Evolutionary conservation across 2,329 filamentous ascomycete genomes (phyloP).

Genomic region (Aspergillus puulaauensis): DNA sequence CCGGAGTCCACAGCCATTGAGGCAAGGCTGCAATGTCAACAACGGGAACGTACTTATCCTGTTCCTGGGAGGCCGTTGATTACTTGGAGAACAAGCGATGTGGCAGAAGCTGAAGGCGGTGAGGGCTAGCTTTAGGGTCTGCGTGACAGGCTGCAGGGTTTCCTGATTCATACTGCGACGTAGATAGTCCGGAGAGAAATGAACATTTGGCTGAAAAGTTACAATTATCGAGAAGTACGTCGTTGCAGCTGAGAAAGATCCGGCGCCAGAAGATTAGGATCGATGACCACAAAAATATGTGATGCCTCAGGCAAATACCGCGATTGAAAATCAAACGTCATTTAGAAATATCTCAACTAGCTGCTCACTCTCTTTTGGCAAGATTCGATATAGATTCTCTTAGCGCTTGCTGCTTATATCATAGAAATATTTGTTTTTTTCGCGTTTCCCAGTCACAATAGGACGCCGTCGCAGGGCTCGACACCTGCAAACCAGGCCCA

Average conservation of each 20-base stretch:
- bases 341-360: conserved; percentile 1
- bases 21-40: not conserved
- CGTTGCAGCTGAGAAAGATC: not conserved
- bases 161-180: not conserved
- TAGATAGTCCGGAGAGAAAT: not conserved
- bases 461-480: conserved; percentile 23
- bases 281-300: not conserved
- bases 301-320: conserved; percentile 15
- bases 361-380: not conserved
- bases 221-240: not conserved
- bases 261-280: not conserved
- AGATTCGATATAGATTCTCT: not conserved
- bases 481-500: conserved; percentile 20
- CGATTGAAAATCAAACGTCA: conserved; percentile 14
- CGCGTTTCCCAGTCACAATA: conserved; percentile 14
- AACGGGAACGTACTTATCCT: not conserved
- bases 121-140: not conserved
- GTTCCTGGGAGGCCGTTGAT: not conserved
- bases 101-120: conserved; percentile 11
- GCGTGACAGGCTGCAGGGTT: not conserved
- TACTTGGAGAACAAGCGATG: conserved; percentile 8
- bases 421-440: not conserved
- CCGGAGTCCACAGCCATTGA: not conserved
- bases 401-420: not conserved
- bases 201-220: not conserved